phyloP scores from a whole-genome alignment of 2,329 filamentous ascomycete genomes.

The Aschersonia sp. region DNA sequence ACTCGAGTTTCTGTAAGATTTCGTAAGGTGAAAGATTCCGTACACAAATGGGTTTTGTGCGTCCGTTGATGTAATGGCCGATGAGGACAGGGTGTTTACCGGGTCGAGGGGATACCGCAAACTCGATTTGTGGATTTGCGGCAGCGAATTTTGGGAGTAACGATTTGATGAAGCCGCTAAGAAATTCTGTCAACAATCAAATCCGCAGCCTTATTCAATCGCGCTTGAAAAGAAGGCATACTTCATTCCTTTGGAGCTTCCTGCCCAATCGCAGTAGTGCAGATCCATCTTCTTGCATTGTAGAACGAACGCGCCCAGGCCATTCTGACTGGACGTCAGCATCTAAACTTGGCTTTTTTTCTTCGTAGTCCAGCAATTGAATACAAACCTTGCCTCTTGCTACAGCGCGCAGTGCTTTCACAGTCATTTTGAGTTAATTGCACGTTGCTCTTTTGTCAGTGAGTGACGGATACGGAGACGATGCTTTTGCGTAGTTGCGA shows the following conservation, averaged over 20 bases:
- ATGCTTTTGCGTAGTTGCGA: constrained; percentile 3
- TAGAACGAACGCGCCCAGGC: constrained; percentile 89
- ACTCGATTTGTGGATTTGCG: constrained; percentile 76
- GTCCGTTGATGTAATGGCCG: constrained; percentile 86
- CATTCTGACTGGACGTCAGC: constrained; percentile 50
- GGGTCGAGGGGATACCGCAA: constrained; percentile 82
- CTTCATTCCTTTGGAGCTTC: constrained; percentile 93
- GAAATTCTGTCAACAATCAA: not conserved
- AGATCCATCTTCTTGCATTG: constrained; percentile 95
- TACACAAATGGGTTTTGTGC: constrained; percentile 75
- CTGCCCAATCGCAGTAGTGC: constrained; percentile 94
- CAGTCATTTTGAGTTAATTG: constrained; percentile 31
- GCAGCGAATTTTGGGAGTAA: constrained; percentile 65
- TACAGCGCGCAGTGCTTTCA: constrained; percentile 36
- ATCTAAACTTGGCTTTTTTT: not conserved
- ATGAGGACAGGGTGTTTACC: constrained; percentile 77
- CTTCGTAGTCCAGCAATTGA: not conserved
- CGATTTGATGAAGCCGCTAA: constrained; percentile 67
- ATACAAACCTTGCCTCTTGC: constrained; percentile 35
- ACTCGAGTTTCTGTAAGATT: constrained; percentile 64
- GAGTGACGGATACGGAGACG: not conserved
- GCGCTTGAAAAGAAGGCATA: constrained; percentile 23
- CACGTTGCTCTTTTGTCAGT: not conserved
- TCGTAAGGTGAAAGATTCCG: constrained; percentile 70
- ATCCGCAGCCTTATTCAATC: not conserved